Evolutionary conservation across 345 rosid genomes (phyloP).

Genomic region (Euphorbia tirucalli): DNA sequence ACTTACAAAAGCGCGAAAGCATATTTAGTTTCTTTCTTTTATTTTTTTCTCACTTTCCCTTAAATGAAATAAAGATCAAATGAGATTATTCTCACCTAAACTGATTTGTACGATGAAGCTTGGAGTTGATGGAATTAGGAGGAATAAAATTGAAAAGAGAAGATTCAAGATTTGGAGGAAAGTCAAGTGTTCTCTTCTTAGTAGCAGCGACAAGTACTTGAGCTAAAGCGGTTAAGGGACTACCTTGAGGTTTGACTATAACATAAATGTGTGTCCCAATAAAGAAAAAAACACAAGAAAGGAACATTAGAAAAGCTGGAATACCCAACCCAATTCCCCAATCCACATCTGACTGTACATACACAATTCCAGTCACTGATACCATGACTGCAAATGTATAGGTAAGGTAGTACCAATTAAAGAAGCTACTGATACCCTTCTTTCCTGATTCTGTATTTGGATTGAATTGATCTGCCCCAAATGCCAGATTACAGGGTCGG

Average conservation of each 20-base stretch:
- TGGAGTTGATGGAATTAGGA: slow-evolving; percentile 27
- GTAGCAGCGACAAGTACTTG: slow-evolving; percentile 36
- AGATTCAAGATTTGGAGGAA: slow-evolving; percentile 10
- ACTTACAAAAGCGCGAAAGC: no score
- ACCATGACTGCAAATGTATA: slow-evolving; percentile 31
- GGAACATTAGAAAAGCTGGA: slow-evolving; percentile 37
- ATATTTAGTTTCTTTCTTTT: no score
- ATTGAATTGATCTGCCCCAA: slow-evolving; percentile 46
- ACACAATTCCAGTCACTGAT: slow-evolving; percentile 29
- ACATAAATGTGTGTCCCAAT: slow-evolving; percentile 36
- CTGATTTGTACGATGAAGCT: slow-evolving; percentile 27
- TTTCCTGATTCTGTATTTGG: slow-evolving; percentile 33
- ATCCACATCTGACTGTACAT: slow-evolving; percentile 33
- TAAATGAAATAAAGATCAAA: no score
- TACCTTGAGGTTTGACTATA: slow-evolving; percentile 38
- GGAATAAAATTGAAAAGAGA: slow-evolving; percentile 27
- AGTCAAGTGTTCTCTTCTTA: slow-evolving; percentile 17
- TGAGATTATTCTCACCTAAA: slow-evolving; percentile 18
- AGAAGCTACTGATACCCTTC: slow-evolving; percentile 37
- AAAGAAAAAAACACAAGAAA: slow-evolving; percentile 35
- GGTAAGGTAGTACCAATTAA: slow-evolving; percentile 46
- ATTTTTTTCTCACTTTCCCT: no score
- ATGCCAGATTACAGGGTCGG: slow-evolving; percentile 44
- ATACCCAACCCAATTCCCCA: slow-evolving; percentile 40
- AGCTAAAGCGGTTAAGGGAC: slow-evolving; percentile 34